phyloP scores from a whole-genome alignment of 352 stramenopile genomes.

The Phytophthora meadii region DNA sequence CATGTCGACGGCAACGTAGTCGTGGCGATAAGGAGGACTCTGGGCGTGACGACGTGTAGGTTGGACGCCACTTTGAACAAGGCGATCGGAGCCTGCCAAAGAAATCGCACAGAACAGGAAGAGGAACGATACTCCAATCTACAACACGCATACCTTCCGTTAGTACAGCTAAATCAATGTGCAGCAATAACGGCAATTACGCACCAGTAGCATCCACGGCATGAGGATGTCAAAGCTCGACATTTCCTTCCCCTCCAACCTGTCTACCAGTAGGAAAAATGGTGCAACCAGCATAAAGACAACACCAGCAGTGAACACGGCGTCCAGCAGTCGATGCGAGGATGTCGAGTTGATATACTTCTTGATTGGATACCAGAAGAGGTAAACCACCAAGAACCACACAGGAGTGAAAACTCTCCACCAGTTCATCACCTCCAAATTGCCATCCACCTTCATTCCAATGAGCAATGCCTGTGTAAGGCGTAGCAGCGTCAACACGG shows the following conservation, averaged over 20 bases:
- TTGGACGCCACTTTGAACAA: constrained; percentile 45
- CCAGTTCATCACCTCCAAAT: constrained; percentile 59
- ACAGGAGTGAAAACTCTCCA: constrained; percentile 78
- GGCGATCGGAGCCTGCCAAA: constrained; percentile 48
- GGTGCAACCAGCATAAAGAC: constrained; percentile 64
- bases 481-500: constrained; percentile 50
- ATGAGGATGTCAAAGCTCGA: constrained; percentile 80
- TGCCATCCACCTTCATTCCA: constrained; percentile 67
- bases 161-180: constrained; percentile 7
- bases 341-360: constrained; percentile 52
- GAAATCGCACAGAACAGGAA: constrained; percentile 77
- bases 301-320: constrained; percentile 50
- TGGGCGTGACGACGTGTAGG: constrained; percentile 32
- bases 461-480: constrained; percentile 62
- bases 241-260: constrained; percentile 63
- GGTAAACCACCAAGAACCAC: constrained; percentile 71
- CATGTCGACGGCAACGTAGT: constrained; percentile 67
- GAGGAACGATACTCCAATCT: constrained; percentile 67
- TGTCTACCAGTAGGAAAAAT: constrained; percentile 71
- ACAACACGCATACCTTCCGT: constrained; percentile 6
- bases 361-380: constrained; percentile 54
- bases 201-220: constrained; percentile 80
- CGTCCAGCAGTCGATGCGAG: constrained; percentile 54
- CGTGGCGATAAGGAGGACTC: constrained; percentile 47
- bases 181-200: constrained; percentile 16